Evolutionary conservation across 1,284 basidiomycete species (phyloP), one percentile per base, ranked within the genome.

Genomic region (Athelia sp.): DNA sequence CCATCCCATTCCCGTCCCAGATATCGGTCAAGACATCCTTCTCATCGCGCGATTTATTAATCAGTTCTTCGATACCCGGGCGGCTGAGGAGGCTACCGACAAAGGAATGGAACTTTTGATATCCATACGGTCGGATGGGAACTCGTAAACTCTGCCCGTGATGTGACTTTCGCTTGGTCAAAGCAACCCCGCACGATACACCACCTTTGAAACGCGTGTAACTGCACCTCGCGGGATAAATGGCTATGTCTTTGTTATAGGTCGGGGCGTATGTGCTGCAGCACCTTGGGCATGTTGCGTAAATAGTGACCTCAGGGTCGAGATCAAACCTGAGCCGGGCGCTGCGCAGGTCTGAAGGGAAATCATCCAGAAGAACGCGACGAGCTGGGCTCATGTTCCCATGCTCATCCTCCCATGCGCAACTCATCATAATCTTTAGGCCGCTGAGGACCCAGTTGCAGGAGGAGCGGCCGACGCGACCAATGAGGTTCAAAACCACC

Each of bases 221-320:
- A n/a, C n/a, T 40, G 36, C 36, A 40, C 36, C 36, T 21, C 36
- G 36, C 19, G 15, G 36, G 36, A n/a, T 21, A 40, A 9, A 17
- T 21, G 15, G 36, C 19, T n/a, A 40, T n/a, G 19, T n/a, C 36
- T 9, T 21, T 21, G 15, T 40, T 40, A 17, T 40, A 17, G n/a
- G 15, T 40, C n/a, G 36, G 36, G 19, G 36, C n/a, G n/a, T 40
- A 40, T 9, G 19, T 40, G 36, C 36, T 40, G 36, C 36, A 50
- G 29, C 54, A 56, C 9, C 17, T 21, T 0, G 50, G 52, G 22
- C 51, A 52, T 23, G 44, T 44, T 1, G 51, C 51, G 24, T 50
- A 50, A 10, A 38, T 29, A 13, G 46, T 18, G 21, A 46, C n/a
- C 11, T 52, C 51, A 14, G 51, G 51, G 4, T 50, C 48, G 32